phyloP scores from a whole-genome alignment of 352 stramenopile species.

The Globisporangium cederbergense region DNA sequence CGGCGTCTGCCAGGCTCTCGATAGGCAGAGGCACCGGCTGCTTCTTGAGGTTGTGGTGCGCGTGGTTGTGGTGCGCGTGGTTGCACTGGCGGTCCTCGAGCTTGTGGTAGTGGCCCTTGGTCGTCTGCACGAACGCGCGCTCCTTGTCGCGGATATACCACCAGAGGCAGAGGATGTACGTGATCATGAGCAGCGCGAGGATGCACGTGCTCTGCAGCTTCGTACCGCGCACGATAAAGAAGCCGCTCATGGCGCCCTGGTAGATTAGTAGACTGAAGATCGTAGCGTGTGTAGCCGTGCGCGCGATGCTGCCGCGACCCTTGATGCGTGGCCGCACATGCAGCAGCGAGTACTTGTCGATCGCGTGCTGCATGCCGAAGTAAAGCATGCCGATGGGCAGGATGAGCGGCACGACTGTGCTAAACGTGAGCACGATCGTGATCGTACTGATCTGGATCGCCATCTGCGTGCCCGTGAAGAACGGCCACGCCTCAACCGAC shows the following conservation, averaged over 20 bases:
- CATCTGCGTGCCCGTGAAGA: slow-evolving; percentile 83
- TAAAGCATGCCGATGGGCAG: slow-evolving; percentile 78
- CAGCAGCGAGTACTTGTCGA: slow-evolving; percentile 85
- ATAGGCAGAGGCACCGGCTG: slow-evolving; percentile 12
- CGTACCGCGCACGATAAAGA: slow-evolving; percentile 78
- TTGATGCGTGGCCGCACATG: slow-evolving; percentile 82
- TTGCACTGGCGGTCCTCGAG: slow-evolving; percentile 42
- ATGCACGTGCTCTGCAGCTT: slow-evolving; percentile 69
- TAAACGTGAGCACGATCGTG: slow-evolving; percentile 82
- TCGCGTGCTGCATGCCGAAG: slow-evolving; percentile 79
- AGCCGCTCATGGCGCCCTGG: slow-evolving; percentile 77
- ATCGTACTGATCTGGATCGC: slow-evolving; percentile 84
- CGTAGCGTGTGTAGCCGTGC: slow-evolving; percentile 75
- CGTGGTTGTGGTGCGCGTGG: slow-evolving; percentile 32
- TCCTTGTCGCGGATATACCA: slow-evolving; percentile 87
- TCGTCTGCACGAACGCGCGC: slow-evolving; percentile 44
- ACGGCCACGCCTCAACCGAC: slow-evolving; percentile 68
- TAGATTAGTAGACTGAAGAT: slow-evolving; percentile 82
- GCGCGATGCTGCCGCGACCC: slow-evolving; percentile 75
- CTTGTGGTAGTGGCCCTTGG: slow-evolving; percentile 30
- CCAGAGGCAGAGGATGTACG: slow-evolving; percentile 78
- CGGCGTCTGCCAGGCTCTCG: slow-evolving; percentile 11
- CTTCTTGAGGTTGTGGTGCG: slow-evolving; percentile 24
- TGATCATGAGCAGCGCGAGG: slow-evolving; percentile 76
- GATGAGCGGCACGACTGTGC: slow-evolving; percentile 82